Base-by-base conservation (phyloP, 2,329 filamentous ascomycete genomes). In the Fusarium agapanthi region DNA sequence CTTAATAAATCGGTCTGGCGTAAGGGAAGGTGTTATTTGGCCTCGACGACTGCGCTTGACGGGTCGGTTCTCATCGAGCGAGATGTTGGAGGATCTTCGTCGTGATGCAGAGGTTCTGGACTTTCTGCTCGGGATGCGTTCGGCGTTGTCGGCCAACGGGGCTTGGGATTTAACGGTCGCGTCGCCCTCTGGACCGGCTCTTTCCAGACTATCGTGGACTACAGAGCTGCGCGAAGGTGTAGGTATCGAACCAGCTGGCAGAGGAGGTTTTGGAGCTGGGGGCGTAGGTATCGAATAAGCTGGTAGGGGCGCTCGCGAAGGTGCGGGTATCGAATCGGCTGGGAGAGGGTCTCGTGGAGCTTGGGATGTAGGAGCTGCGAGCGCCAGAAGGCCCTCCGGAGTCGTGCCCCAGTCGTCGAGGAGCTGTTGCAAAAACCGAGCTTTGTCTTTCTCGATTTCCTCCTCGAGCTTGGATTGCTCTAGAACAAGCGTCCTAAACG, bases 221-320 rank as follows among this genome's bases (percentile, higher is more conserved):
- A 15, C n/a, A n/a, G 63, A 63, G n/a, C 48, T 63, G 28, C 37
- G 60, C 24, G 58, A 32, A 5, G 62, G 58, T 20, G 62, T 65
- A 15, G 44, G 61, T 6, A 51, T 64, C 8, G 38, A 44, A 40
- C 20, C n/a, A 32, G n/a, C 16, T 4, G 30, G 59, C 14, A 30
- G 7, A 30, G 24, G 28, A 9, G 11, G 9, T 10, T 20, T 28
- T 6, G 61, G 16, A 12, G 30, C 12, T 20, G n/a, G 47, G 8
- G 30, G 47, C 8, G n/a, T 26, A 20, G 47, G 45, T n/a, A 63
- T 58, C 5, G 44, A 58, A n/a, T n/a, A 16, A 41, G 24, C 20
- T 13, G 24, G 32, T 12, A 16, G 2, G 16, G 26, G 30, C 8
- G 7, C 22, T 20, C 37, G 50, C 7, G 58, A 32, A 12, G 62